Base-by-base conservation (phyloP, 1,284 basidiomycete genomes). In the Irpex rosettiformis region DNA sequence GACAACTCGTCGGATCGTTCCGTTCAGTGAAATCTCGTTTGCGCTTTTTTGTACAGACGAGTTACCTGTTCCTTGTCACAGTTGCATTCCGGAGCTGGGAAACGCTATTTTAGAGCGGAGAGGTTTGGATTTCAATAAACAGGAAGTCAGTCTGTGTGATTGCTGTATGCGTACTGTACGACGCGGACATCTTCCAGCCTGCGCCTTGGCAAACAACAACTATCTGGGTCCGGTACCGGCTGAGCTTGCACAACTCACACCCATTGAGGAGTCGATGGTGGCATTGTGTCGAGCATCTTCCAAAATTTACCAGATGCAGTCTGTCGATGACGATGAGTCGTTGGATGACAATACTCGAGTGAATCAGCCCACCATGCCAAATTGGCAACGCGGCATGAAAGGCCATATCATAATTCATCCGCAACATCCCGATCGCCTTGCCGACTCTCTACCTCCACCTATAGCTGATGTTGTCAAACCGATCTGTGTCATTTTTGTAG, bases 331-430 rank as follows among this genome's bases (percentile, higher is more conserved):
- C 16, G 30, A 33, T n/a, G n/a, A n/a, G n/a, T n/a, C n/a, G n/a
- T n/a, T n/a, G n/a, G n/a, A n/a, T 33, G 30, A 7, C 3, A 33
- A 7, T 33, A 10, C 30, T 37, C 33, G 11, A 37, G 33, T n/a
- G 33, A 65, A 11, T n/a, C 8, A 61, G 3, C 55, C 59, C 10
- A 57, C 33, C 58, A 18, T 51, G 49, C 33, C 33, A 10, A 37
- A 37, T 37, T n/a, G 11, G 0, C 74, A 76, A 58, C 58, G 67
- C 6, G 74, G 67, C 5, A 22, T 74, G 6, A 66, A 65, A 59
- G 75, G 75, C 1, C 69, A 77, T 62, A 64, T 73, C 11, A 71
- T 78, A 18, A 64, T 75, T 6, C 74, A 69, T 62, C 75, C 73
- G 1, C 74, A 76, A 57, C 53, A 61, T 4, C 67, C 73, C 2